Base-by-base conservation (phyloP, 805 yeast species). In the Pichia rugopelliculosa region DNA sequence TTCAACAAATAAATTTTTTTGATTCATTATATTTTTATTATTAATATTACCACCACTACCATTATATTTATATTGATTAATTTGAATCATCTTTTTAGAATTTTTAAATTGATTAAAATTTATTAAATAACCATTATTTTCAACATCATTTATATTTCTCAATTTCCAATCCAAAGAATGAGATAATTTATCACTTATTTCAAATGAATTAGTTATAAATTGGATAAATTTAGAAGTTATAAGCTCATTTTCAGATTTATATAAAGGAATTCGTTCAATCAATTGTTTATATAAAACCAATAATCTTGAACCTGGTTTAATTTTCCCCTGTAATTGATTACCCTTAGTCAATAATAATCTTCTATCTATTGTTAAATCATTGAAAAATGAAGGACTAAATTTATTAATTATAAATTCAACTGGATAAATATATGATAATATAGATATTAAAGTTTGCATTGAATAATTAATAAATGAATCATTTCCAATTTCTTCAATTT, bases 271-370 rank as follows among this genome's bases (percentile, higher is more conserved):
- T 39, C 52, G 53, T 3, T 59, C 56, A 20, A 59, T 45, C 10
- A 64, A 30, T 21, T 49, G 56, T 47, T 64, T 61, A 15, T 61
- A 66, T 5, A 64, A 44, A 20, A 56, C 61, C 4, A 65, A 48
- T 8, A 65, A 47, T 18, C 58, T 57, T 10, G 66, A 57, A 4
- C 69, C 69, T 10, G 68, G 66, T 50, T 61, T 61, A 10, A 51
- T 48, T 40, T 61, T 65, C 17, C 68, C 69, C 10, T 56, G 52
- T 5, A 64, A 48, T 7, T 46, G 49, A 47, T 62, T 61, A 34
- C 53, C 45, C 7, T 54, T 49, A 0, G 67, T 59, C 6, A 65
- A 43, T 8, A 48, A 46, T 13, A 54, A 39, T 34, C 60, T 30
- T 48, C 68, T 55, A 1, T 41, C 26, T 2, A 15, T 11, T 12